Base-by-base conservation (phyloP, 192 early-diverging fungal species). In the Podochytrium sp. region DNA sequence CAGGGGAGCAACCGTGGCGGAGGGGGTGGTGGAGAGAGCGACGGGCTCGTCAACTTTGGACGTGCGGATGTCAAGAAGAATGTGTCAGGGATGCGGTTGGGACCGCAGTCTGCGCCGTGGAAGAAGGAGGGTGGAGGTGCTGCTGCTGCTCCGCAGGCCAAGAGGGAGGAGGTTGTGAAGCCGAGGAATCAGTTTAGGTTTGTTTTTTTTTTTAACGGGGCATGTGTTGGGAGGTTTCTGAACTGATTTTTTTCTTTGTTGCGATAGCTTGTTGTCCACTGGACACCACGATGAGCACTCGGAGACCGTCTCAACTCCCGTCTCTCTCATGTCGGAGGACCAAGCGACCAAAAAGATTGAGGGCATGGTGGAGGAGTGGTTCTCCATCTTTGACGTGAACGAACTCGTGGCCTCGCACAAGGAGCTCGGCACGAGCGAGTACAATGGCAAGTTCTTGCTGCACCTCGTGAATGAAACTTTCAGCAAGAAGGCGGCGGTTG, bases 341-440 rank as follows among this genome's bases (percentile, higher is more conserved):
- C 67, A 79, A 76, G 80, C 85, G 43, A 83, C 75, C 64, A 80
- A 69, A 70, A 88, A 85, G 35, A 71, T 86, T 72, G 77, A 81
- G 43, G 86, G 89, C 50, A 81, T 88, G 49, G 57, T 92, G 29
- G 74, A 82, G 52, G 91, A 92, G 79, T 94, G 85, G 73, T 67
- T 87, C 55, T 75, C 81, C 6, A 69, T 91, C 39, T 80, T 79
- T 73, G 80, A 83, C 73, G 82, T 88, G 5, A 64, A 41, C 23
- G 93, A 94, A 79, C 76, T 93, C 35, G 71, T 86, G 49, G 78
- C 80, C 53, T 89, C 90, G 70, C 78, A 92, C 60, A 88, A 92
- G 83, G 93, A 93, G 71, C 78, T 93, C 49, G 84, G 83, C 43
- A 85, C 87, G 60, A 77, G 78, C 71, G 83, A 83, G 51, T 78